These are phyloP conservation scores for Penstemon barbatus DNA, from an alignment of 257 asterid species.

Conservation along the genomic window DNA sequence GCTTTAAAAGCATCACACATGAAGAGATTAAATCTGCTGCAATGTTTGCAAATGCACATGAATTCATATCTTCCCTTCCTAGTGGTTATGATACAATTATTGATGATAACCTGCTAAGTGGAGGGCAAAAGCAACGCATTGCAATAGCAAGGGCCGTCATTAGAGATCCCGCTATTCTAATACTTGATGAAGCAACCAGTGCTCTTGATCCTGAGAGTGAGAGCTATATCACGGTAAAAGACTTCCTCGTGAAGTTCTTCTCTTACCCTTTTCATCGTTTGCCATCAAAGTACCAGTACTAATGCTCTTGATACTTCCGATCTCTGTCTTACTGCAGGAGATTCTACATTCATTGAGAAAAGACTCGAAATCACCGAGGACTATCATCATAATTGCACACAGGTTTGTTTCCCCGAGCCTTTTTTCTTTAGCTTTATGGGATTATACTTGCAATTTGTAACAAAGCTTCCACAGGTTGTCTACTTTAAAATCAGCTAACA, in stretches of 20 bases:
- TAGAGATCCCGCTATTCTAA: conserved; percentile 54
- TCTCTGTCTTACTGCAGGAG: conserved; percentile 33
- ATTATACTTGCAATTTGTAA: conserved; percentile 3
- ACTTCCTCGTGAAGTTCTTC: neutral
- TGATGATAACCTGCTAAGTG: conserved; percentile 51
- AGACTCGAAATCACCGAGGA: conserved; percentile 30
- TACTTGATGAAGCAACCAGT: conserved; percentile 71
- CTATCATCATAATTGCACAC: conserved; percentile 48
- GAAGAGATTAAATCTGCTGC: conserved; percentile 58
- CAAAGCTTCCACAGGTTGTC: conserved; percentile 40
- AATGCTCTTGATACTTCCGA: conserved; percentile 6
- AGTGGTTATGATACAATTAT: conserved; percentile 49
- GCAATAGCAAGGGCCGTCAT: conserved; percentile 69
- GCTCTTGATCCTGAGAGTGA: conserved; percentile 69
- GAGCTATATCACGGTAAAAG: conserved; percentile 39
- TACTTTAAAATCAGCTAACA: conserved; percentile 45
- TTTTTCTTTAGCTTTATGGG: neutral
- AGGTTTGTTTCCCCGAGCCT: conserved; percentile 29
- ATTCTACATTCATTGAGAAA: conserved; percentile 37
- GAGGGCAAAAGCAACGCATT: conserved; percentile 74
- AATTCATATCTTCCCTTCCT: conserved; percentile 53
- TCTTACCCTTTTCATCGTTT: neutral
- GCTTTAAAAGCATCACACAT: conserved; percentile 34
- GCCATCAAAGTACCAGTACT: neutral
- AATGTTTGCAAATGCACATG: conserved; percentile 46